Base-by-base conservation (phyloP, 768 basidiomycete genomes). In the Tremella fuciformis region DNA sequence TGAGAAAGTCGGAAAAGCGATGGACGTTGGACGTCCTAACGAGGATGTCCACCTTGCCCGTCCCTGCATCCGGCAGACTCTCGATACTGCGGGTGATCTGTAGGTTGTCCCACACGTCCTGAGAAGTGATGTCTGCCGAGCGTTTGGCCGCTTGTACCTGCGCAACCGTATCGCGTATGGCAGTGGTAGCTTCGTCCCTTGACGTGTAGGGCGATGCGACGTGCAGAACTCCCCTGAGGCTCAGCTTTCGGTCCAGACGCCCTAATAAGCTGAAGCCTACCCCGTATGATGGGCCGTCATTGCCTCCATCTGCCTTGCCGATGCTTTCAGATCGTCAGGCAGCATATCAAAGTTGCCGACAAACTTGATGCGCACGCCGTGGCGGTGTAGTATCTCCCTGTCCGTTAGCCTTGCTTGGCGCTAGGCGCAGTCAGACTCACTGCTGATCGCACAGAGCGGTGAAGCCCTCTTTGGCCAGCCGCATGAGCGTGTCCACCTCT, bases 141-240 rank as follows among this genome's bases (percentile, higher is more conserved):
- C n/a, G 22, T n/a, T 18, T 15, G 50, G 4, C 22, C 7, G n/a
- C 22, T 13, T 18, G 38, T 13, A 65, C 59, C 15, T 65, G 53
- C 24, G 62, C 39, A 1, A 78, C 66, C 11, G 75, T 67, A 1
- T 79, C 76, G 60, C 85, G 80, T 2, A 97, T 83, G 0, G 94
- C 89, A 0, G 84, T 83, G 1, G 88, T 83, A 13, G 98, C 92
- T 76, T 99, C 96, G 70, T 99, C 89, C 25, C 87, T 83, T 1
- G 92, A 88, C 3, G 91, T 82, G 70, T 97, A 99, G 0, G 94
- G 87, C 82, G 92, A 90, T 78, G 89, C 91, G 3, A 98, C 79
- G 71, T 98, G 97, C 37, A 98, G 81, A 24, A 93, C 86, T 0
- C 88, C 85, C 29, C 93, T 97, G 63, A 1, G 25, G 39, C 13